phyloP scores from a whole-genome alignment of 805 yeast genomes.

The Yamadazyma sp. region DNA sequence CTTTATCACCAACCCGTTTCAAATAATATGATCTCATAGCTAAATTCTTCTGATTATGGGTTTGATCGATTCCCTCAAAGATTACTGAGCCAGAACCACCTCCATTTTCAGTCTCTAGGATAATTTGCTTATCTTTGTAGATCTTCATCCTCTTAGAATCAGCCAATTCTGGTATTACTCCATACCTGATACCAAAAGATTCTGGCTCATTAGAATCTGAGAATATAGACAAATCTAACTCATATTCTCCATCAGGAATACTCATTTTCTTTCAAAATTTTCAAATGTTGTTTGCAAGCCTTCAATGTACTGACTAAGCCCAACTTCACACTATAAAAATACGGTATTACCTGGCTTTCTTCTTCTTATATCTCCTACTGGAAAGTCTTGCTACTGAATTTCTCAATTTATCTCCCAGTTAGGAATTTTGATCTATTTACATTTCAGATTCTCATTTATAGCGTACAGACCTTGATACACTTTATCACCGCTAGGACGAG shows the following conservation, averaged over 20 bases:
- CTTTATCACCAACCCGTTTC: constrained; percentile 12
- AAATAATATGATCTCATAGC: constrained; percentile 28
- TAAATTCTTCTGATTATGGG: constrained; percentile 16
- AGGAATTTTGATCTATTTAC: not conserved
- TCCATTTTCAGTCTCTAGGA: constrained; percentile 23
- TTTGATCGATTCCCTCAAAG: constrained; percentile 39
- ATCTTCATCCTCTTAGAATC: constrained; percentile 28
- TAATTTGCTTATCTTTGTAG: constrained; percentile 32
- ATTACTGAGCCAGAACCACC: constrained; percentile 24
- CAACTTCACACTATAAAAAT: too few relatives aligned
- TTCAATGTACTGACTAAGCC: too few relatives aligned
- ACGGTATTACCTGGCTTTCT: too few relatives aligned
- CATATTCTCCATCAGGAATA: constrained; percentile 42
- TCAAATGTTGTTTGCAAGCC: too few relatives aligned
- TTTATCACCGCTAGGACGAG: too few relatives aligned
- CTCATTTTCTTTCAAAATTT: too few relatives aligned
- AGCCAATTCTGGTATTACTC: constrained; percentile 41
- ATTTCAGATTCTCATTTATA: too few relatives aligned
- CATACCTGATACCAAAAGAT: constrained; percentile 33
- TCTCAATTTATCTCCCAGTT: too few relatives aligned
- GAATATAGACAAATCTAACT: constrained; percentile 30
- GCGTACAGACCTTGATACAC: too few relatives aligned
- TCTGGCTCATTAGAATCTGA: not conserved
- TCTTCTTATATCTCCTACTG: too few relatives aligned
- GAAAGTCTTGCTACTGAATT: too few relatives aligned